Percentiles rank a stretch among this genome's conserved stretches.
These are phyloP conservation scores for Cucurbita maxima DNA, from an alignment of 306 rosid genomes.

Conservation along the genomic window DNA sequence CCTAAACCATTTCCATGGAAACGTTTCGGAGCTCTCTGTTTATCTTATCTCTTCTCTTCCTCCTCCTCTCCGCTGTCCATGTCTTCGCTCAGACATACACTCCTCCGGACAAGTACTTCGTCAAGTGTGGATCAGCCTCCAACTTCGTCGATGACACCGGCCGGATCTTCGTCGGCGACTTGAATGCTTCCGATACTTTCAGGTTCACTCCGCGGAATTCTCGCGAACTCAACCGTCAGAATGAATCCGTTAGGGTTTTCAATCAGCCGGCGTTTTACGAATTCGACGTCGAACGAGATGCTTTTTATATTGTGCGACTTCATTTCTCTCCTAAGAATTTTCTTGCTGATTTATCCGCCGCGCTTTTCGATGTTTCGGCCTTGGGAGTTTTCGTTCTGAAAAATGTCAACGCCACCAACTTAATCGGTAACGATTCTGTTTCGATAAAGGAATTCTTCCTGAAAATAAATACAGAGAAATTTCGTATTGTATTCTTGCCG, in stretches of 20 bases:
- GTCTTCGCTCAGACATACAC: background rate
- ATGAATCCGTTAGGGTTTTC: constrained; percentile 22
- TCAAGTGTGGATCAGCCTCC: background rate
- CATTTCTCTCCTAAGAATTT: constrained; percentile 26
- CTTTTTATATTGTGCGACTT: constrained; percentile 26
- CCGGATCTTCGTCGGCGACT: constrained; percentile 22
- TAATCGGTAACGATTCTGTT: background rate
- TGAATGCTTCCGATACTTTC: background rate
- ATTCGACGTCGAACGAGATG: constrained; percentile 2
- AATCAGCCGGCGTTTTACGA: constrained; percentile 11
- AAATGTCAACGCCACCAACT: constrained; percentile 10
- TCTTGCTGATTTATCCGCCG: constrained; percentile 12
- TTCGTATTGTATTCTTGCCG: constrained; percentile 17
- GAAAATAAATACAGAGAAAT: background rate
- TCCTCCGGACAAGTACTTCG: background rate
- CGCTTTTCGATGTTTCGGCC: constrained; percentile 24
- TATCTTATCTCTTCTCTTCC: background rate
- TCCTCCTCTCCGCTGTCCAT: background rate
- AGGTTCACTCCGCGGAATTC: background rate
- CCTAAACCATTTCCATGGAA: background rate
- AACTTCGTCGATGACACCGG: background rate
- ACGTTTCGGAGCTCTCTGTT: background rate
- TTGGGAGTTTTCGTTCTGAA: constrained; percentile 14
- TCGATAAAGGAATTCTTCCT: constrained; percentile 21
- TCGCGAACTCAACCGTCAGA: background rate